These are phyloP conservation scores for Eutrema japonicum DNA, from an alignment of 345 rosid species.

Conservation along the genomic window DNA sequence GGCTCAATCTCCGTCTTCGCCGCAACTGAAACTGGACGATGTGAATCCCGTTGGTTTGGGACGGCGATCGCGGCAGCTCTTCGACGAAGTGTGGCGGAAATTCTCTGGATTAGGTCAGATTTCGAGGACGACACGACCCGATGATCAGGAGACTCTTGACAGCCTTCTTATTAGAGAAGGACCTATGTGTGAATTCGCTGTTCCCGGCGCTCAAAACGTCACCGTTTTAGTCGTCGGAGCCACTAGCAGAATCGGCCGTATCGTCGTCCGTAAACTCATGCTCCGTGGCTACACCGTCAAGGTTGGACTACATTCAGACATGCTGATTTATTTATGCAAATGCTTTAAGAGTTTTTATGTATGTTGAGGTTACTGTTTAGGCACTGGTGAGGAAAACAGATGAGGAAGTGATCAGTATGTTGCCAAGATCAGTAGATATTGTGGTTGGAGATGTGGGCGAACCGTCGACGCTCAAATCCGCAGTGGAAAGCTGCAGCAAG, in stretches of 20 bases:
- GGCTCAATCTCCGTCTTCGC: slow-evolving; percentile 32
- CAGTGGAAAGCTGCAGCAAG: slow-evolving; percentile 87
- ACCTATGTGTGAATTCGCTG: slow-evolving; percentile 95
- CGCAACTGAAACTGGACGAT: slow-evolving; percentile 67
- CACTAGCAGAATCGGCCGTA: slow-evolving; percentile 92
- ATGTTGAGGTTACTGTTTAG: slow-evolving; percentile 37
- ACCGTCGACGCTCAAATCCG: slow-evolving; percentile 63
- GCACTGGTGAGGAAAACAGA: slow-evolving; percentile 81
- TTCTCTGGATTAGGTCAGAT: slow-evolving; percentile 95
- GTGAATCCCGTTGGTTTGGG: slow-evolving; percentile 93
- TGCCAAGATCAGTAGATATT: slow-evolving; percentile 90
- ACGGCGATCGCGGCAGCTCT: slow-evolving; percentile 81
- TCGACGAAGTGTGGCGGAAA: slow-evolving; percentile 95
- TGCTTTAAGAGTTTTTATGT: not conserved
- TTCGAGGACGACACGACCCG: slow-evolving; percentile 74
- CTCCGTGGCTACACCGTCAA: slow-evolving; percentile 92
- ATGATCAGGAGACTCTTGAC: slow-evolving; percentile 67
- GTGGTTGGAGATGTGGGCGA: slow-evolving; percentile 91
- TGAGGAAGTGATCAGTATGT: slow-evolving; percentile 67
- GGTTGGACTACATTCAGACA: slow-evolving; percentile 40
- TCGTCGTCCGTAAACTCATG: slow-evolving; percentile 93
- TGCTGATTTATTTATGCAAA: not conserved
- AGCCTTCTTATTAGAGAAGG: slow-evolving; percentile 76
- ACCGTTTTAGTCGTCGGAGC: slow-evolving; percentile 91
- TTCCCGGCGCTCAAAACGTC: slow-evolving; percentile 92